Conservation (phyloP, 192 early-diverging fungal genomes). For the Rhizophlyctis rosea region DNA sequence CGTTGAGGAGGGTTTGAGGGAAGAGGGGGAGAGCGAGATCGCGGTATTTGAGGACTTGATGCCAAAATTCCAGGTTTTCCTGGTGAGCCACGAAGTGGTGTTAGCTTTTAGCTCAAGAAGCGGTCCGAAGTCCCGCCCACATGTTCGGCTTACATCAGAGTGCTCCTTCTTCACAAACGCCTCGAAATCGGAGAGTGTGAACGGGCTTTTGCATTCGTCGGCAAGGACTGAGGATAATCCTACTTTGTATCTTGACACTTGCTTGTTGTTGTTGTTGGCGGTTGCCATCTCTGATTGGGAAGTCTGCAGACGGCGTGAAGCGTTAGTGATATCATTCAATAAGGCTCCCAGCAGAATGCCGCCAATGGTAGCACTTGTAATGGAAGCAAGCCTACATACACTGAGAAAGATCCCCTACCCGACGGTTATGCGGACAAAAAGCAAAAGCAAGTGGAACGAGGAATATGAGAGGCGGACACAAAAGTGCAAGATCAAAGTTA, state of each 20-base stretch:
- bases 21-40: conserved; percentile 6
- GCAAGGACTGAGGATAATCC: conserved; percentile 9
- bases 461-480: no score
- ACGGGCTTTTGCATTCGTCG: conserved; percentile 23
- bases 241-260: not conserved
- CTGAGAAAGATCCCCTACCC: no score
- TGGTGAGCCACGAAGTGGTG: not conserved
- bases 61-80: conserved; percentile 33
- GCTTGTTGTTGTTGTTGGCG: no score
- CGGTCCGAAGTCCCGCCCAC: not conserved
- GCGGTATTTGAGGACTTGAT: conserved; percentile 20
- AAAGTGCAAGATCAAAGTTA: no score
- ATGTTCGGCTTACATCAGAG: conserved; percentile 23
- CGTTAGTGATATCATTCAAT: no score
- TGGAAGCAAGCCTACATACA: no score
- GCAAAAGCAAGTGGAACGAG: no score
- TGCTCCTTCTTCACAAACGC: conserved; percentile 28
- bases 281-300: no score
- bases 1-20: conserved; percentile 4
- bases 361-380: no score
- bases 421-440: no score
- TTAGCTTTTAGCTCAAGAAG: not conserved
- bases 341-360: no score
- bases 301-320: no score
- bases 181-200: conserved; percentile 21